A percentile compares a stretch with the other conserved stretches of the same genome.
Evolutionary conservation across 352 stramenopile species (phyloP).

Genomic region (Pythium sukuiense): DNA sequence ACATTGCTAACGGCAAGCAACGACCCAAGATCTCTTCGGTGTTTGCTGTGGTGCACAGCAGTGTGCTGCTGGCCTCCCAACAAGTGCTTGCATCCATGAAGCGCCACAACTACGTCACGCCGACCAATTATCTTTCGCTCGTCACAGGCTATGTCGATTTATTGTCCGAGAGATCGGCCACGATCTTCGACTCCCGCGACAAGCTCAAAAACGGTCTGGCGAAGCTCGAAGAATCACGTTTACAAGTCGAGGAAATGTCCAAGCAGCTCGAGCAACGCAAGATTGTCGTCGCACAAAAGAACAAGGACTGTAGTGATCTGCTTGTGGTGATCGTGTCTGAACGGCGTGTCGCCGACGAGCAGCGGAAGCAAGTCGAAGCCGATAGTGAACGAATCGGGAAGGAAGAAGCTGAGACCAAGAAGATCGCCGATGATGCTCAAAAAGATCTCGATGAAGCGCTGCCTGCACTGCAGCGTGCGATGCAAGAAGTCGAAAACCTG

Average conservation of each 20-base stretch:
- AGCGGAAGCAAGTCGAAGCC: conserved; percentile 93
- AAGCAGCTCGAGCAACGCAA: conserved; percentile 89
- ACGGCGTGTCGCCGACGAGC: conserved; percentile 92
- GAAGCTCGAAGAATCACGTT: conserved; percentile 79
- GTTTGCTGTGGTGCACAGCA: conserved; percentile 90
- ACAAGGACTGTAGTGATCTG: conserved; percentile 95
- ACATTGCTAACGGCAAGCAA: conserved; percentile 67
- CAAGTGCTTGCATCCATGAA: conserved; percentile 90
- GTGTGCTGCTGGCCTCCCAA: conserved; percentile 75
- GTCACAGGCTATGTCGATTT: conserved; percentile 91
- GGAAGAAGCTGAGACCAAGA: conserved; percentile 92
- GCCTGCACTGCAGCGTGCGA: conserved; percentile 91
- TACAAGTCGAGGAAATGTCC: conserved; percentile 87
- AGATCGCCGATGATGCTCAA: conserved; percentile 94
- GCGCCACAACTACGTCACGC: conserved; percentile 93
- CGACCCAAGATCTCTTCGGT: conserved; percentile 83
- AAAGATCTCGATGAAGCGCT: conserved; percentile 94
- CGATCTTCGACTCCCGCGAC: conserved; percentile 73
- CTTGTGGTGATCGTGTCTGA: conserved; percentile 94
- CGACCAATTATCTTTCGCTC: conserved; percentile 92
- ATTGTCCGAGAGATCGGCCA: conserved; percentile 68
- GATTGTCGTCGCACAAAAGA: conserved; percentile 87
- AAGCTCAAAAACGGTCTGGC: conserved; percentile 84
- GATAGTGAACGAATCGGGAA: conserved; percentile 91
- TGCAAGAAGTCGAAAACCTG: conserved; percentile 94